These are phyloP conservation scores for Zymoseptoria tritici DNA, from an alignment of 2,329 filamentous ascomycete species.

Conservation along the genomic window DNA sequence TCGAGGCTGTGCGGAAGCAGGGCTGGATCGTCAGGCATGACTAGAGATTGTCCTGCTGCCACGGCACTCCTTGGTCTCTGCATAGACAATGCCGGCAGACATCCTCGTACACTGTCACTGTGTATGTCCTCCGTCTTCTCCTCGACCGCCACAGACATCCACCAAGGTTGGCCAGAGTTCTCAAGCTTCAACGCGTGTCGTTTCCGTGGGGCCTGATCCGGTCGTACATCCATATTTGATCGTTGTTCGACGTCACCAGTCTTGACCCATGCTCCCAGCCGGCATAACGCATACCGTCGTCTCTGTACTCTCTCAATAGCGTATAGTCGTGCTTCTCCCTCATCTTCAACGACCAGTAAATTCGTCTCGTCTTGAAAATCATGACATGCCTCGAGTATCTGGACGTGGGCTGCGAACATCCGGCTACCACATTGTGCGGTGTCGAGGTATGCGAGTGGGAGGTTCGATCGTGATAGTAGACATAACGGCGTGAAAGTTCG, in stretches of 20 bases:
- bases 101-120: background rate
- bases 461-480: constrained; percentile 52
- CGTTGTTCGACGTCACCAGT: constrained; percentile 43
- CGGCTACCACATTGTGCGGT: constrained; percentile 46
- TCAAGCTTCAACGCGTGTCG: constrained; percentile 7
- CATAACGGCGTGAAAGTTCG: constrained; percentile 24
- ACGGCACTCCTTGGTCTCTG: background rate
- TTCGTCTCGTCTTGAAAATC: constrained; percentile 41
- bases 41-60: background rate
- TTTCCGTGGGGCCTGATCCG: constrained; percentile 23
- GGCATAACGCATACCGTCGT: constrained; percentile 60
- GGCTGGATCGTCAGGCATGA: background rate
- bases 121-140: background rate
- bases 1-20: background rate
- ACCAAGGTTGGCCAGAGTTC: constrained; percentile 19
- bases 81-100: background rate
- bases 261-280: constrained; percentile 60
- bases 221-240: constrained; percentile 25
- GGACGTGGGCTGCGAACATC: constrained; percentile 55
- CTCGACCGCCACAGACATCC: constrained; percentile 16
- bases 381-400: constrained; percentile 54
- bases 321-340: constrained; percentile 48
- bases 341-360: constrained; percentile 55
- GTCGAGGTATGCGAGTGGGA: constrained; percentile 57
- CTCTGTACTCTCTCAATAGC: constrained; percentile 58